phyloP scores from a whole-genome alignment of 2,329 filamentous ascomycete species.

The Ambrosiella xylebori region DNA sequence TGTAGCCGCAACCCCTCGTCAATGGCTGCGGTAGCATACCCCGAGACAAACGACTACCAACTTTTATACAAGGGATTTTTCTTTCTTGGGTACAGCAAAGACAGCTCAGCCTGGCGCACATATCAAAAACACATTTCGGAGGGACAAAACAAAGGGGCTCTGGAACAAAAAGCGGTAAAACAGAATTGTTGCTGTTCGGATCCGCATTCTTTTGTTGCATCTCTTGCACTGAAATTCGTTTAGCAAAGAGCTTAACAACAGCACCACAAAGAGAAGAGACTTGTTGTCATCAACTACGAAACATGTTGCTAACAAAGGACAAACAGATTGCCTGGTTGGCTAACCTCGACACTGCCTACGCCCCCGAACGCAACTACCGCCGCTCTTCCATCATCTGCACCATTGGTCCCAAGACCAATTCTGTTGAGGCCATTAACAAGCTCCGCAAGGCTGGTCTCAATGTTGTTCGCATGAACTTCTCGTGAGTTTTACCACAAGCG shows the following conservation, averaged over 20 bases:
- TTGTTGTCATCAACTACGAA: not conserved
- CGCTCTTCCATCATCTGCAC: constrained; percentile 98
- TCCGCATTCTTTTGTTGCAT: not conserved
- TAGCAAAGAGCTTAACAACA: not conserved
- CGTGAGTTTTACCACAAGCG: not conserved
- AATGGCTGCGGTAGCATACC: not conserved
- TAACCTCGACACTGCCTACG: constrained; percentile 72
- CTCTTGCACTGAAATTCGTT: no score
- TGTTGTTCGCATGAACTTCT: constrained; percentile 98
- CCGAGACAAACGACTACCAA: not conserved
- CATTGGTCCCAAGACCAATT: constrained; percentile 98
- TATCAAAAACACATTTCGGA: not conserved
- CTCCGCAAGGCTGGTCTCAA: constrained; percentile 84
- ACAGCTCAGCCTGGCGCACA: not conserved
- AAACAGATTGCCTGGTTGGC: constrained; percentile 43
- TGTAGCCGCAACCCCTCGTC: not conserved
- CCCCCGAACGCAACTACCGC: constrained; percentile 76
- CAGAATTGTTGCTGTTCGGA: not conserved
- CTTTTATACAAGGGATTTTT: not conserved
- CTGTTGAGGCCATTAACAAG: constrained; percentile 87
- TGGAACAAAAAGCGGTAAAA: not conserved
- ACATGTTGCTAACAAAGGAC: not conserved
- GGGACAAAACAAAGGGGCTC: not conserved
- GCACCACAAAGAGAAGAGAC: not conserved
- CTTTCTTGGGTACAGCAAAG: no score